These are phyloP conservation scores for Rhodotorula sp. DNA, from an alignment of 1,284 basidiomycete genomes.

Conservation along the genomic window DNA sequence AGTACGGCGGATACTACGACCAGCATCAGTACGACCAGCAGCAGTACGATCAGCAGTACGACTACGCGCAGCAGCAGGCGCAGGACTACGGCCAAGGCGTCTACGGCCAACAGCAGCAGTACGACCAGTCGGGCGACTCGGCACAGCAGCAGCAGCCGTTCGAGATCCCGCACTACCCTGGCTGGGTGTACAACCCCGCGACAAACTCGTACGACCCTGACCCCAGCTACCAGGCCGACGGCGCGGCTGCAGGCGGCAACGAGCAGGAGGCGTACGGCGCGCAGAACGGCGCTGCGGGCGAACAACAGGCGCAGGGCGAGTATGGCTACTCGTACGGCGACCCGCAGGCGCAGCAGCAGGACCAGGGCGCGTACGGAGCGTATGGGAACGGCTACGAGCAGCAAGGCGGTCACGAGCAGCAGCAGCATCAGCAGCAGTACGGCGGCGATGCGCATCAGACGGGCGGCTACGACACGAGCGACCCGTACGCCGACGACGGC, in stretches of 20 bases:
- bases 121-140: neutral
- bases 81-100: neutral
- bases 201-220: slow-evolving; percentile 38
- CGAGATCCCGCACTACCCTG: slow-evolving; percentile 36
- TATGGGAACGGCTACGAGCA: neutral
- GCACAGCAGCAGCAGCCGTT: slow-evolving; percentile 5
- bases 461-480: slow-evolving; percentile 7
- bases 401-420: neutral
- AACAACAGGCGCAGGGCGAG: neutral
- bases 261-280: neutral
- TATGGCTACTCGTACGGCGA: neutral
- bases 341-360: neutral
- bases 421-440: neutral
- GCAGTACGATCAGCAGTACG: slow-evolving; percentile 8
- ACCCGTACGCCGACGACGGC: slow-evolving; percentile 1
- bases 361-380: neutral
- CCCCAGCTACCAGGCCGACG: slow-evolving; percentile 17
- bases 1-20: slow-evolving; percentile 18
- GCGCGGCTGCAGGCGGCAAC: neutral
- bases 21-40: slow-evolving; percentile 10
- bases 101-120: neutral
- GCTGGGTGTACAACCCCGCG: slow-evolving; percentile 35
- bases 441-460: neutral
- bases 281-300: neutral
- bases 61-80: slow-evolving; percentile 14